Evolutionary conservation across 2,329 filamentous ascomycete species (phyloP).

Genomic region (Hirsutella thompsonii): DNA sequence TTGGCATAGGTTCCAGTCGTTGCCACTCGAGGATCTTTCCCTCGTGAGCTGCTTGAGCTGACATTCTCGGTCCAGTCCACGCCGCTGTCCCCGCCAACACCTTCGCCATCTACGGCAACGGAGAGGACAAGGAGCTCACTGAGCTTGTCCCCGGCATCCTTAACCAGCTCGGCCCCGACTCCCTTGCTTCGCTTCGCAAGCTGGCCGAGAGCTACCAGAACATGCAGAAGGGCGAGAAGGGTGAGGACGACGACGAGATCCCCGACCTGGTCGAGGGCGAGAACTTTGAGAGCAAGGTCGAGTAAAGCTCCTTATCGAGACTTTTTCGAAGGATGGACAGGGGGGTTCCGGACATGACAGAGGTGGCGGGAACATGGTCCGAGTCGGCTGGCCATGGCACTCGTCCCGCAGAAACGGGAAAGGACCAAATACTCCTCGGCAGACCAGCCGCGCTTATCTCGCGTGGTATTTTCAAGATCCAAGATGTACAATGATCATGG

Average conservation of each 20-base stretch:
- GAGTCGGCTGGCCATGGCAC: background rate
- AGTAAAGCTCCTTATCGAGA: slow-evolving; percentile 42
- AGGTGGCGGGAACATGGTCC: background rate
- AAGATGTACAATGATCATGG: slow-evolving; percentile 10
- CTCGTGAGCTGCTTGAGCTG: background rate
- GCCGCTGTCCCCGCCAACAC: slow-evolving; percentile 96
- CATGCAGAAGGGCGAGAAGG: slow-evolving; percentile 89
- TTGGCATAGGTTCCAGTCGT: too few species aligned
- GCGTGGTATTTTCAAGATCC: background rate
- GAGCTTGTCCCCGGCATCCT: slow-evolving; percentile 98
- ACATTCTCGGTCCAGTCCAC: slow-evolving; percentile 52
- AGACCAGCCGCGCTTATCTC: background rate
- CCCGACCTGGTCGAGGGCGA: slow-evolving; percentile 93
- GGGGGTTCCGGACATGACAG: background rate
- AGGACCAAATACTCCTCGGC: background rate
- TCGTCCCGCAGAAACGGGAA: too few species aligned
- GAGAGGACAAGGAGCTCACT: slow-evolving; percentile 99
- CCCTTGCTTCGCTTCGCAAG: slow-evolving; percentile 92
- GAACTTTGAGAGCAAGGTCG: slow-evolving; percentile 97
- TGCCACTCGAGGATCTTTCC: too few species aligned
- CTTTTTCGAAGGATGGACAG: background rate
- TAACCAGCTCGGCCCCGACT: slow-evolving; percentile 98
- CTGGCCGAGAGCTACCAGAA: slow-evolving; percentile 99
- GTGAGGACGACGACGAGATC: slow-evolving; percentile 86
- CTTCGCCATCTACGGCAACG: slow-evolving; percentile 97